Base-by-base conservation (phyloP, 2,329 filamentous ascomycete genomes). In the Tolypocladium amazonense region DNA sequence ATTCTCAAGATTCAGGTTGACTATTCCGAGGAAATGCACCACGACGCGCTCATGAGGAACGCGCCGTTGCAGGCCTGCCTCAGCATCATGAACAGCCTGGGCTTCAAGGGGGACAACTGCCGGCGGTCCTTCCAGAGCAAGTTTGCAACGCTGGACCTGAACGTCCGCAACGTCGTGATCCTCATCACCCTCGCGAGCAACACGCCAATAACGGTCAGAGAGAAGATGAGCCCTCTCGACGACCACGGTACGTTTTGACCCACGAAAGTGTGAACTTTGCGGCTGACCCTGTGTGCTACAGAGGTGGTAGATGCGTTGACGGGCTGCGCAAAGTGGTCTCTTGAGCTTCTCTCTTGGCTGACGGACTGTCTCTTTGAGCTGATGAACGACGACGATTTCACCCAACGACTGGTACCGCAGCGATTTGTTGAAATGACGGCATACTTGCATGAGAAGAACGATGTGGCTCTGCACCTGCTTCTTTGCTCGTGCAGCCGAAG, bases 11-110 rank as follows among this genome's bases (percentile, higher is more conserved):
- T 90, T 37, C 85, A 87, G 56, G 84, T 92, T 56, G 93, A 97
- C 73, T 95, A 92, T 69, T 88, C 90, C 0, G 83, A 89, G 56
- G 90, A 96, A 62, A 77, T 84, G 1, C 81, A 84, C 53, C 84
- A 88, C 65, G 87, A 93, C 69, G 80, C 86, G 61, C 77, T 96
- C 39, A 82, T 94, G 63, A 80, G 87, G 61, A 92, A 94, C 67
- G 78, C 80, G 3, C 80, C 86, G 41, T 81, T 97, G 54, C 88
- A 91, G 62, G 81, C 89, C 59, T 90, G 86, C 60, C 78, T 97
- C 15, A 89, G 90, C 67, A 84, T 94, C 35, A 86, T 95, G 69
- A 87, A 89, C 60, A 86, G 90, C 58, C 76, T 97, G 12, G 90
- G 89, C 4, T 92, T 89, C 69, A 81, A 79, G 52, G 87, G 86